Conservation (phyloP, 2,329 filamentous ascomycete genomes). For the Pseudogymnoascus sp. region DNA sequence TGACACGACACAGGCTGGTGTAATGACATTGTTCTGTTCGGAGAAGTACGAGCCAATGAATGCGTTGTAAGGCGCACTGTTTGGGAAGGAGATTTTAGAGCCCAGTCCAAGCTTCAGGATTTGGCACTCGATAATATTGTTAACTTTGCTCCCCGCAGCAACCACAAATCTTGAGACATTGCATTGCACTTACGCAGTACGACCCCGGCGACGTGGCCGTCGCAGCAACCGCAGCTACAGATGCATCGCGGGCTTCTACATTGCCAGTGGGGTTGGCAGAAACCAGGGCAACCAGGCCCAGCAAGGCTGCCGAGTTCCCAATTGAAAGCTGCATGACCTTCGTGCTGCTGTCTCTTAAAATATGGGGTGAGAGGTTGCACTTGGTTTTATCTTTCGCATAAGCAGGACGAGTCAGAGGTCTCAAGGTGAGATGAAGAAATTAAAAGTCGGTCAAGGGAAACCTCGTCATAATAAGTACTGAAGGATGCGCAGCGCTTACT, state of each 20-base stretch:
- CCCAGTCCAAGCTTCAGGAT: background rate
- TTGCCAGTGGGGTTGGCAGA: background rate
- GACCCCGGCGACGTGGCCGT: background rate
- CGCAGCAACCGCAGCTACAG: background rate
- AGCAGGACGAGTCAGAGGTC: background rate
- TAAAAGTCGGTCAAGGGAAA: background rate
- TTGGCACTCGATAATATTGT: background rate
- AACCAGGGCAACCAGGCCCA: background rate
- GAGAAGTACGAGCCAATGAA: conserved; percentile 15
- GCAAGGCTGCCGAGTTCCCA: background rate
- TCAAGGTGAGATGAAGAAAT: background rate
- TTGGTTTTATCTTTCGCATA: background rate
- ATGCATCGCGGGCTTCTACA: background rate
- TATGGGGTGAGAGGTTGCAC: background rate
- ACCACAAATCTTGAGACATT: background rate
- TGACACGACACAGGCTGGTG: conserved; percentile 24
- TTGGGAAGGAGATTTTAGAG: conserved; percentile 9
- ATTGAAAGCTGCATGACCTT: background rate
- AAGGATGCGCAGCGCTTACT: background rate
- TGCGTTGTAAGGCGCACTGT: conserved; percentile 7
- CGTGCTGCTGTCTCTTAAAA: background rate
- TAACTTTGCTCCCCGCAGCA: background rate
- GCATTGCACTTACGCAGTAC: background rate
- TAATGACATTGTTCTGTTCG: conserved; percentile 15
- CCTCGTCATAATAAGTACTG: background rate